A percentile compares a stretch with the other conserved stretches of the same genome.
phyloP scores from a whole-genome alignment of 352 stramenopile species.

The Pythium brachiatum region DNA sequence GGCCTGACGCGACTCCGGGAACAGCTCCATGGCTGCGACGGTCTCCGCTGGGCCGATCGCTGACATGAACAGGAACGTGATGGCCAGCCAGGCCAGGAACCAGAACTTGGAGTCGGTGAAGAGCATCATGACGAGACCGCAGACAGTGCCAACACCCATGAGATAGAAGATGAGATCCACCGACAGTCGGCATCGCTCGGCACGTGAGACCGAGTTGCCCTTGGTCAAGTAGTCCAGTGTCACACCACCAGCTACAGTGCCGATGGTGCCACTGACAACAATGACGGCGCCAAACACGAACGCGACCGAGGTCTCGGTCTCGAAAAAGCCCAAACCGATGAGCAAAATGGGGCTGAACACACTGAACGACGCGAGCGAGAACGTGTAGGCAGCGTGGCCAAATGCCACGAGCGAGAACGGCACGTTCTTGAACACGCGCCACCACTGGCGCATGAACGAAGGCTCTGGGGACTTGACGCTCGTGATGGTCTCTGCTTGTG shows the following conservation, averaged over 20 bases:
- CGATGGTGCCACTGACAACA: slow-evolving; percentile 66
- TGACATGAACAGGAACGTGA: slow-evolving; percentile 80
- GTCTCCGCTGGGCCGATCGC: slow-evolving; percentile 74
- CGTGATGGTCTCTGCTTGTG: not conserved
- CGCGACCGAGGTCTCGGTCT: slow-evolving; percentile 59
- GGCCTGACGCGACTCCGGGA: slow-evolving; percentile 80
- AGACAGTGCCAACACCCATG: slow-evolving; percentile 40
- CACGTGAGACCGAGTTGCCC: slow-evolving; percentile 30
- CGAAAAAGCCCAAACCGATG: slow-evolving; percentile 74
- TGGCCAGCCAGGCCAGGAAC: slow-evolving; percentile 68
- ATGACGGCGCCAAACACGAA: slow-evolving; percentile 73
- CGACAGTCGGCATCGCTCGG: slow-evolving; percentile 37
- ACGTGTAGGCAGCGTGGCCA: slow-evolving; percentile 75
- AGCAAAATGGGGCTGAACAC: slow-evolving; percentile 79
- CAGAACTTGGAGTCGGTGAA: slow-evolving; percentile 41
- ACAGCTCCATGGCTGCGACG: slow-evolving; percentile 87
- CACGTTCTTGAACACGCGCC: slow-evolving; percentile 48
- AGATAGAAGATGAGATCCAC: slow-evolving; percentile 46
- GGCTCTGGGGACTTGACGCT: slow-evolving; percentile 14
- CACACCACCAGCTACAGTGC: slow-evolving; percentile 71
- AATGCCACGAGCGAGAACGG: slow-evolving; percentile 70
- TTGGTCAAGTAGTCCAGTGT: slow-evolving; percentile 48
- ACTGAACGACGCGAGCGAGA: slow-evolving; percentile 70
- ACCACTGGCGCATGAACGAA: slow-evolving; percentile 34
- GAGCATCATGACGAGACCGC: slow-evolving; percentile 56